Base-by-base conservation (phyloP, 495 filamentous ascomycete genomes). In the Neurospora sp. region DNA sequence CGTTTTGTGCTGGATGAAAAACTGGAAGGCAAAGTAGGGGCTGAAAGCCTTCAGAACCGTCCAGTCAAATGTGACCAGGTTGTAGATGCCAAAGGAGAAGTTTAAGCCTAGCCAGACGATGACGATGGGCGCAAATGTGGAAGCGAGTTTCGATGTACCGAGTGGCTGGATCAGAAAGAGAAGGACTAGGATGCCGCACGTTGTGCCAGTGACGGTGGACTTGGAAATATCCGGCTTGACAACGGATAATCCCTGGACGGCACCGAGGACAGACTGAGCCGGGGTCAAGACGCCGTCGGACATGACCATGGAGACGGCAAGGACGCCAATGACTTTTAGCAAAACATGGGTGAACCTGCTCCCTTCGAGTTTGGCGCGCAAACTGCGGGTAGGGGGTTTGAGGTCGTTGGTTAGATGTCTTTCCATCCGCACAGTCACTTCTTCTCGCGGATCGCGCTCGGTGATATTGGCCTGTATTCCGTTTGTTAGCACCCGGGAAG, bases 101-200 rank as follows among this genome's bases (percentile, higher is more conserved):
- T 93, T 92, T 76, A 93, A 89, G 2, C 82, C 81, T 3, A 94
- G 87, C 92, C 92, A 94, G 24, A 92, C 74, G 43, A 93, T 88
- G 69, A 94, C 87, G 28, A 94, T 89, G 3, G 92, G 92, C 1
- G 92, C 90, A 75, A 93, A 94, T 0, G 86, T 77, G 39, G 79
- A 81, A 3, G 87, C 88, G n/a, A 93, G 84, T 73, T 89, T 92
- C 0, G 87, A 87, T 2, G 88, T 89, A 0, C 92, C 92, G 11
- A 94, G 81, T 1, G 92, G 92, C 74, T 94, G 92, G 39, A 93
- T 84, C 17, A 83, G 73, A 77, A 93, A 94, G 0, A 94, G 85
- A 4, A 91, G 70, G 5, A 94, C 81, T 5, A 94, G 79, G 71
- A 94, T 92, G 7, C 86, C 90, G 76, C 91, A 92, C 2, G 90